A percentile compares a stretch with the other conserved stretches of the same genome.
These are phyloP conservation scores for Ceratobasidium sp. DNA, from an alignment of 1,284 basidiomycete genomes.

Conservation along the genomic window DNA sequence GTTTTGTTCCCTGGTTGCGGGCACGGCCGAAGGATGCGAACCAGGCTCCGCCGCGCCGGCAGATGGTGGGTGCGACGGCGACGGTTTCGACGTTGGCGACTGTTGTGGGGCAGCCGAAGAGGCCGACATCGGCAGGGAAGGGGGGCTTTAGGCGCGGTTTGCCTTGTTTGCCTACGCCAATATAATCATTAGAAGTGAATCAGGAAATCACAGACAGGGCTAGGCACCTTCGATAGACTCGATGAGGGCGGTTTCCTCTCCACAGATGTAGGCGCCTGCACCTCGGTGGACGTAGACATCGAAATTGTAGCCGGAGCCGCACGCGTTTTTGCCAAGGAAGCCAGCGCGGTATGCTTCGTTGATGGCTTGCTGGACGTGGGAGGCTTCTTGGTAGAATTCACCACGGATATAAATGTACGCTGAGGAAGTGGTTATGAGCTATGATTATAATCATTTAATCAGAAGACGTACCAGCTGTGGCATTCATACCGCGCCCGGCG, in stretches of 20 bases:
- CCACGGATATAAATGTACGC: conserved; percentile 99
- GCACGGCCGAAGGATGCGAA: conserved; percentile 94
- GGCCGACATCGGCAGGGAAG: conserved; percentile 97
- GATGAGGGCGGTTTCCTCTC: conserved; percentile 98
- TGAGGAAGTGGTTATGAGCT: conserved; percentile 21
- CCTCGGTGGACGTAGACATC: conserved; percentile 98
- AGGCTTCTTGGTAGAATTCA: conserved; percentile 96
- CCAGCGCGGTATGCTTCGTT: conserved; percentile 94
- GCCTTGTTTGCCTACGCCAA: conserved; percentile 85
- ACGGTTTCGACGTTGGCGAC: conserved; percentile 99
- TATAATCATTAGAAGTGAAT: neutral
- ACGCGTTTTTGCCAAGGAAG: conserved; percentile 92
- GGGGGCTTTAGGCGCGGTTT: conserved; percentile 99
- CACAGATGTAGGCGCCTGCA: conserved; percentile 98
- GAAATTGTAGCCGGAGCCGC: conserved; percentile 92
- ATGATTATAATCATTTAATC: neutral
- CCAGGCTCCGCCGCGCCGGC: conserved; percentile 91
- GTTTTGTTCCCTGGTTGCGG: conserved; percentile 95
- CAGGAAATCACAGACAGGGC: neutral
- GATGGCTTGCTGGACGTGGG: conserved; percentile 94
- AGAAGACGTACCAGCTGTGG: conserved; percentile 72
- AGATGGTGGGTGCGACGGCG: conserved; percentile 96
- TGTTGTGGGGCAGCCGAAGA: conserved; percentile 97
- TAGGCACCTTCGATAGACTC: conserved; percentile 84
- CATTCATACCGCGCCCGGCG: conserved; percentile 97